These are phyloP conservation scores for Sporobolomyces phaffii DNA, from an alignment of 768 basidiomycete genomes.

Conservation along the genomic window DNA sequence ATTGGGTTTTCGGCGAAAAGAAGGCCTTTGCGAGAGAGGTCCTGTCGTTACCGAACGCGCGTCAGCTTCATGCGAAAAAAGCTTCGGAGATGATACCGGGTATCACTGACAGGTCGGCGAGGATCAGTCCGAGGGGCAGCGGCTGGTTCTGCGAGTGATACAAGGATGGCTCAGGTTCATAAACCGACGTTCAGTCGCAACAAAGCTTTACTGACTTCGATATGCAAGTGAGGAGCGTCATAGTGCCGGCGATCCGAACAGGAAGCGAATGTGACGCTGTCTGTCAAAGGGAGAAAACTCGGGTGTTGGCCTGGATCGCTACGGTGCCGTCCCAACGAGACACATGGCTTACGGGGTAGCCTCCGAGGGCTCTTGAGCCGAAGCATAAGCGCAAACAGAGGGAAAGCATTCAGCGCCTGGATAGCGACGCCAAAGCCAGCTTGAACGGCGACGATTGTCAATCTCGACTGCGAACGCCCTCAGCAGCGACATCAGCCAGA, in stretches of 20 bases:
- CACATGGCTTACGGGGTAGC: slow-evolving; percentile 59
- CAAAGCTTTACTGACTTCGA: slow-evolving; percentile 6
- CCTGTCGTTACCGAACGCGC: too few species aligned
- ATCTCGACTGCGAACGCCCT: slow-evolving; percentile 50
- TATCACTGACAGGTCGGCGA: neutral
- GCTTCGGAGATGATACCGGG: neutral
- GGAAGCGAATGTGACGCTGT: neutral
- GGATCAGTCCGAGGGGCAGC: neutral
- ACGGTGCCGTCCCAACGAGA: too few species aligned
- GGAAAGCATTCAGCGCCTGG: slow-evolving; percentile 84
- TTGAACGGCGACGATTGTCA: slow-evolving; percentile 57
- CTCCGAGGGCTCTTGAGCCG: slow-evolving; percentile 71
- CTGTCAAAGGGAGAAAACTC: too few species aligned
- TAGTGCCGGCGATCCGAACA: neutral
- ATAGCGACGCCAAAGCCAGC: slow-evolving; percentile 61
- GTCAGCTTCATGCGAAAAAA: too few species aligned
- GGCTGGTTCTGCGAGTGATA: slow-evolving; percentile 4
- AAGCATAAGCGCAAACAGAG: slow-evolving; percentile 79
- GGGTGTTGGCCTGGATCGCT: too few species aligned
- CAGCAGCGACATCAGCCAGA: neutral
- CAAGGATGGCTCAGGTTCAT: too few species aligned
- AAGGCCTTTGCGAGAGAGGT: neutral
- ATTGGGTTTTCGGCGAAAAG: neutral
- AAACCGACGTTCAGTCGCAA: too few species aligned
- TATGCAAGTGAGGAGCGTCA: neutral